Evolutionary conservation across 2,329 filamentous ascomycete species (phyloP).

Genomic region (Aureobasidium sp.): DNA sequence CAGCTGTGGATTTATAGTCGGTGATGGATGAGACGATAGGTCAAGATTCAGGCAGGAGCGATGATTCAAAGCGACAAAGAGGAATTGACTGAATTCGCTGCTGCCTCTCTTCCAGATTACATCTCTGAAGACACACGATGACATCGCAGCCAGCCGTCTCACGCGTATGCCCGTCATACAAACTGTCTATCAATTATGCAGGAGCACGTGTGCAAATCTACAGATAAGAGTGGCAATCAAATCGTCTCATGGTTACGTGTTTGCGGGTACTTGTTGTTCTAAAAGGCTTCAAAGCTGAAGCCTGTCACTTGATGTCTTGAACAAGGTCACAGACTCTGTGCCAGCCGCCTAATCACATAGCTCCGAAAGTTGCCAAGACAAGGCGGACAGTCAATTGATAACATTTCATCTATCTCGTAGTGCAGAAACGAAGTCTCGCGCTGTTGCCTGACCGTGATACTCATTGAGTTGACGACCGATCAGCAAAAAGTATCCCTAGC

Average conservation of each 20-base stretch:
- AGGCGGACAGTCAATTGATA: background rate
- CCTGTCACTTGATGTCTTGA: background rate
- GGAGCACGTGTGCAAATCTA: background rate
- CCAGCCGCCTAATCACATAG: background rate
- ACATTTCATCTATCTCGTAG: background rate
- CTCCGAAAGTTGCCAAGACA: background rate
- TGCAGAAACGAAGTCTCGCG: background rate
- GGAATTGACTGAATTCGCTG: background rate
- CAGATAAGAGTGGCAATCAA: background rate
- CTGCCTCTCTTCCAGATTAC: background rate
- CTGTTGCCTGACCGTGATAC: background rate
- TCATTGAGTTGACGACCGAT: too few relatives aligned
- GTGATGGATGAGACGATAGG: background rate
- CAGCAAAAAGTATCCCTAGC: conserved; percentile 8
- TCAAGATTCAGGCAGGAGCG: background rate
- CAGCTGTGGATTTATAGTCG: background rate
- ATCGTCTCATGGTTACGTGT: background rate
- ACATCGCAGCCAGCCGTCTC: background rate
- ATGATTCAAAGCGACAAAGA: background rate
- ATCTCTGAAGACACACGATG: background rate
- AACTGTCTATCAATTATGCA: background rate
- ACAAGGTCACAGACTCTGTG: background rate
- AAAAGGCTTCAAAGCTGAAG: background rate
- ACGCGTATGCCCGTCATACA: conserved; percentile 6
- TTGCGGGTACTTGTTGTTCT: background rate